phyloP scores from a whole-genome alignment of 495 filamentous ascomycete species.

The Apiosordaria backusii region DNA sequence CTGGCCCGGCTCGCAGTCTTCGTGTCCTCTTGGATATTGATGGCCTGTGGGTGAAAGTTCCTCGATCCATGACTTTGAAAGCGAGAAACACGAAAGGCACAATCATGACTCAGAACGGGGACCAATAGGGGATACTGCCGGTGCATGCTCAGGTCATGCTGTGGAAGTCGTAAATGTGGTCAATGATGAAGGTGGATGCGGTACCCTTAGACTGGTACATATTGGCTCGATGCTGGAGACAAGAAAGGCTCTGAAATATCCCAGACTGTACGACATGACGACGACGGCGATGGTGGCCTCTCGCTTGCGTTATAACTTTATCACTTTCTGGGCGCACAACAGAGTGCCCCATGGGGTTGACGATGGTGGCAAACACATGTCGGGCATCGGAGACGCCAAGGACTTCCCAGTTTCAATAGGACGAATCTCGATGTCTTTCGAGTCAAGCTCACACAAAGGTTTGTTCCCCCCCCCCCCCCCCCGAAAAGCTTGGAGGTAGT shows the following conservation, averaged over 20 bases:
- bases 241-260: too few relatives aligned
- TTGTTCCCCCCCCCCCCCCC: not conserved
- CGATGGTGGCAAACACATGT: not conserved
- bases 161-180: not conserved
- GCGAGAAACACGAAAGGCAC: not conserved
- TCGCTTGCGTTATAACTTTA: not conserved
- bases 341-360: not conserved
- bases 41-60: not conserved
- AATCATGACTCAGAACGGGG: not conserved
- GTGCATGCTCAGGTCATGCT: not conserved
- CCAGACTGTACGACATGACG: too few relatives aligned
- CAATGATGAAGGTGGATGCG: not conserved
- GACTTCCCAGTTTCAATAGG: slow-evolving; percentile 10
- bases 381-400: slow-evolving; percentile 12
- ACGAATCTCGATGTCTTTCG: slow-evolving; percentile 5
- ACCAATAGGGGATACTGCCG: not conserved
- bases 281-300: not conserved
- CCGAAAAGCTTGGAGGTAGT: not conserved
- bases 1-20: not conserved
- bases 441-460: not conserved
- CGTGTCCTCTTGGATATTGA: not conserved
- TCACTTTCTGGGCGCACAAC: not conserved
- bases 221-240: not conserved
- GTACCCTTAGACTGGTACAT: not conserved
- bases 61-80: not conserved